Evolutionary conservation across 805 yeast genomes (phyloP).

Genomic region (Jamesozyma gamospora): DNA sequence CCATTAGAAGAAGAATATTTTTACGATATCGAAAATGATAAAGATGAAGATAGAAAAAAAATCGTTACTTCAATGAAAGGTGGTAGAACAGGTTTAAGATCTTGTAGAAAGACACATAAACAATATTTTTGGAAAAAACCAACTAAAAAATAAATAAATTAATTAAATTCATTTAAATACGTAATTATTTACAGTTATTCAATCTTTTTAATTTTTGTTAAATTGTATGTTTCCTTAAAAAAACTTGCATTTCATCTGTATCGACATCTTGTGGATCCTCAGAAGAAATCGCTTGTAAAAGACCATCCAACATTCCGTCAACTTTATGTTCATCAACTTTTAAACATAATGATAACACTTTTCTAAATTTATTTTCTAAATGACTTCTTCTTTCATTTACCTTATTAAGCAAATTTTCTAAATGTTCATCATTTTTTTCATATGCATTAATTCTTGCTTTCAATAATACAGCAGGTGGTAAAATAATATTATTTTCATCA

Average conservation of each 20-base stretch:
- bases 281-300: slow-evolving; percentile 84
- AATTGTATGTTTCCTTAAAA: slow-evolving; percentile 41
- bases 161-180: too few relatives aligned
- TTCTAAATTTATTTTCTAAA: slow-evolving; percentile 68
- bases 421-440: slow-evolving; percentile 50
- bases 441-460: slow-evolving; percentile 79
- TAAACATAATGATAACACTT: slow-evolving; percentile 82
- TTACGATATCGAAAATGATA: slow-evolving; percentile 76
- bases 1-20: slow-evolving; percentile 90
- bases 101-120: slow-evolving; percentile 89
- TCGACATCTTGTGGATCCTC: slow-evolving; percentile 59
- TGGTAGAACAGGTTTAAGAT: slow-evolving; percentile 63
- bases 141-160: slow-evolving; percentile 20
- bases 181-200: too few relatives aligned
- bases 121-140: slow-evolving; percentile 49
- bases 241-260: slow-evolving; percentile 39
- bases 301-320: slow-evolving; percentile 70
- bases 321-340: slow-evolving; percentile 77
- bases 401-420: slow-evolving; percentile 42
- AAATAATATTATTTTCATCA: slow-evolving; percentile 10
- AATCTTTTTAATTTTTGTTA: neutral
- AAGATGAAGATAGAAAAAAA: slow-evolving; percentile 55
- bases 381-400: slow-evolving; percentile 46
- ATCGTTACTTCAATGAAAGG: slow-evolving; percentile 76
- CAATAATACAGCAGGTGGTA: slow-evolving; percentile 37